Evolutionary conservation across 1,139 yeast genomes (phyloP), one percentile per base, ranked within the genome.

Genomic region (Debaryomycetaceae sp.): DNA sequence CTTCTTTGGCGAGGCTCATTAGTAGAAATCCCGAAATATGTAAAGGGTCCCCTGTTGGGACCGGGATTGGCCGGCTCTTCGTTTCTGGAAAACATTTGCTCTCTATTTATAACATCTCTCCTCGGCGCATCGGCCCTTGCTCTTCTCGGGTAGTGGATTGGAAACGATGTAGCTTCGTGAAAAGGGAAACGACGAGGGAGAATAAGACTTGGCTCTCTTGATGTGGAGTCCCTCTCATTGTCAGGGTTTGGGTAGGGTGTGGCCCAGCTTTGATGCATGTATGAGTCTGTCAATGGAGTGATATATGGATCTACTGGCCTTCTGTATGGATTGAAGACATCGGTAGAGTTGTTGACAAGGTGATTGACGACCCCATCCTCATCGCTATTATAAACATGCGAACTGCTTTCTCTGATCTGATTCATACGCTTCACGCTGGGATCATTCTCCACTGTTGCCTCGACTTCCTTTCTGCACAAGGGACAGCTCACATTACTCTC

Each of bases 381-480:
- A 35, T 59, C 53, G 38, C 47, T 30, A 45, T 54, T 54, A 42
- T 51, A 59, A 42, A 51, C 56, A 34, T 45, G 47, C 24, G 48
- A 43, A n/a, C 54, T 52, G 17, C 42, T 42, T 7, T 49, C 43
- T 31, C 54, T 44, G 5, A 65, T 24, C 44, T 24, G 31, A 36
- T 37, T 36, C 43, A 40, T 40, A 46, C 50, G 56, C 33, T 42
- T 36, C 31, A 48, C 51, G 24, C 54, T 50, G 2, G 67, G 61
- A 44, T 60, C 62, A 38, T 61, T 53, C 41, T 55, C 62, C 38
- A 53, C 56, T 6, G 53, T 55, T 17, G 62, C 60, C 45, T 67
- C 72, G 20, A 73, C 76, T 51, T 72, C 76, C 49, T 68, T 65
- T n/a, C 78, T 59, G 46, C 78, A 73, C 40, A 73, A 58, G 7